A percentile compares a stretch with the other conserved stretches of the same genome.
Evolutionary conservation across 2,329 filamentous ascomycete species (phyloP).

Genomic region (Aspergillus alliaceus): DNA sequence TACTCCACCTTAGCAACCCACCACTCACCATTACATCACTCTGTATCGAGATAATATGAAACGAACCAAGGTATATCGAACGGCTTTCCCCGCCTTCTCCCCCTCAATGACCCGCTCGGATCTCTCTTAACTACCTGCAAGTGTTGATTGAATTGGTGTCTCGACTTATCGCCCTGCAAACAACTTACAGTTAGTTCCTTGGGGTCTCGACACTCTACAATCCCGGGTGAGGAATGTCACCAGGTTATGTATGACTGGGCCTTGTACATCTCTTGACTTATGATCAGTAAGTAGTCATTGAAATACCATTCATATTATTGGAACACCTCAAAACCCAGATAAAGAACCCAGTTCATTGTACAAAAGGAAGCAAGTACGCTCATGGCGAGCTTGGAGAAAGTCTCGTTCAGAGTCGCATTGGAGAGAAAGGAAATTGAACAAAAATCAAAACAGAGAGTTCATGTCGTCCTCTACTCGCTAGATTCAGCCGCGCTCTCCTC

Average conservation of each 20-base stretch:
- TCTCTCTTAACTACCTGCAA: not conserved
- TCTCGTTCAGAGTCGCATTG: not conserved
- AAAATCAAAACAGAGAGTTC: not conserved
- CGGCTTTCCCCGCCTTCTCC: not conserved
- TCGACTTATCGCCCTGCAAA: too few species aligned
- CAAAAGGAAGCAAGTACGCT: constrained; percentile 11
- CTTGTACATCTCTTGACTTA: not conserved
- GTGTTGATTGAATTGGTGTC: too few species aligned
- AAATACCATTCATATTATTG: not conserved
- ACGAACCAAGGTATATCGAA: not conserved
- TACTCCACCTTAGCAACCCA: too few species aligned
- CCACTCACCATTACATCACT: not conserved
- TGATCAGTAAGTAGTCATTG: not conserved
- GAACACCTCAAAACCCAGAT: not conserved
- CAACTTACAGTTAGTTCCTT: too few species aligned
- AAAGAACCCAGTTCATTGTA: constrained; percentile 18
- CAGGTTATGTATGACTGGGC: too few species aligned
- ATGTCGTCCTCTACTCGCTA: constrained; percentile 12
- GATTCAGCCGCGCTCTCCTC: constrained; percentile 12
- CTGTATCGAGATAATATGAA: not conserved
- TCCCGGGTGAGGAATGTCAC: too few species aligned
- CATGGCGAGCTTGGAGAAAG: constrained; percentile 1
- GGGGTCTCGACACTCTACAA: too few species aligned
- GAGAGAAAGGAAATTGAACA: not conserved
- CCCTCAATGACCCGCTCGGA: not conserved